These are phyloP conservation scores for Dactylellina sp. DNA, from an alignment of 2,329 filamentous ascomycete species.

Conservation along the genomic window DNA sequence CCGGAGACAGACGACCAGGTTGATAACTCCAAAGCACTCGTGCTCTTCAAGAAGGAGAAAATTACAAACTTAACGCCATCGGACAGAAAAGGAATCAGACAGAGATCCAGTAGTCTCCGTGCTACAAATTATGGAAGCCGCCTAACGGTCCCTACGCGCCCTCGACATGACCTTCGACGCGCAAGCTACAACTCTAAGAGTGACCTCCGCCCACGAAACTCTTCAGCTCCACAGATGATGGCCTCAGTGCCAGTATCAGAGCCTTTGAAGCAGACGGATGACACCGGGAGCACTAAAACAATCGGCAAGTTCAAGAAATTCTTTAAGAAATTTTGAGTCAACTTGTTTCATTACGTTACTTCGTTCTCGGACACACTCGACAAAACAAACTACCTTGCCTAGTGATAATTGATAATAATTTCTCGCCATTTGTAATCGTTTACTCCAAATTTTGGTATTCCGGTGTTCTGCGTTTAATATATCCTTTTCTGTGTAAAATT, in stretches of 20 bases:
- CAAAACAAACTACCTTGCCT: too few relatives aligned
- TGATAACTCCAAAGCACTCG: not conserved
- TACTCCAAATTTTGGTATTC: too few relatives aligned
- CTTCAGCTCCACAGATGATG: not conserved
- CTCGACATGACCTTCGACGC: slow-evolving; percentile 34
- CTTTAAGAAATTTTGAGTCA: slow-evolving; percentile 21
- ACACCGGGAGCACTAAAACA: slow-evolving; percentile 7
- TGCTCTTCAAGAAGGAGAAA: too few relatives aligned
- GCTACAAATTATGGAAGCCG: slow-evolving; percentile 21
- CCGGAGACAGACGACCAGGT: not conserved
- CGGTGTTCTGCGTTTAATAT: too few relatives aligned
- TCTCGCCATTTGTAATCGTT: too few relatives aligned
- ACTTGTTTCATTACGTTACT: not conserved
- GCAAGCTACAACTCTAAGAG: slow-evolving; percentile 30
- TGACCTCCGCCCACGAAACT: not conserved
- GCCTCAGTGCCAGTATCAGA: not conserved
- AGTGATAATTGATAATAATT: too few relatives aligned
- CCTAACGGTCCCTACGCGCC: slow-evolving; percentile 24
- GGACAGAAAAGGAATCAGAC: too few relatives aligned
- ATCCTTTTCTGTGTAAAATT: too few relatives aligned
- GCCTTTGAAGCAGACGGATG: not conserved
- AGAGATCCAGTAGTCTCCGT: not conserved
- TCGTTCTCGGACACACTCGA: not conserved
- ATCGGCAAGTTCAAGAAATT: slow-evolving; percentile 35
- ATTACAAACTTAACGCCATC: too few relatives aligned